These are phyloP conservation scores for Geosiphon pyriformis DNA, from an alignment of 192 early-diverging fungal species.

Conservation along the genomic window DNA sequence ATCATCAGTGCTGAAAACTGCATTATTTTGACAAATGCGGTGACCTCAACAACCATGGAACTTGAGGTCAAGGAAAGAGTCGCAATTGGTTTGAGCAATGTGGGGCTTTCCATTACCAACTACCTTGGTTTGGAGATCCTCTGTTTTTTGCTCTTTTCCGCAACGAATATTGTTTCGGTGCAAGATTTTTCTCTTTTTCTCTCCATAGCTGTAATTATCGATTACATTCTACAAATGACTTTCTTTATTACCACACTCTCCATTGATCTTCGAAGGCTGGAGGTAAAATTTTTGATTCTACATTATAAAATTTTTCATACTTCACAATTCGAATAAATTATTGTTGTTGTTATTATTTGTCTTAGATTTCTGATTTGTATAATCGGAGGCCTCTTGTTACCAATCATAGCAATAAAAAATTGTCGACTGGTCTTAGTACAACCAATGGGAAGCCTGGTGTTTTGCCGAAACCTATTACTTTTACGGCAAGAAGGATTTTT, in stretches of 20 bases:
- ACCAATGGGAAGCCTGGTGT: not conserved
- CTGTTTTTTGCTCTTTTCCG: slow-evolving; percentile 51
- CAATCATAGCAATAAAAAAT: not conserved
- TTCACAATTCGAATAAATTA: not conserved
- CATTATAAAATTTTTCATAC: slow-evolving; percentile 5
- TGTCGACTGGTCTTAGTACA: no score
- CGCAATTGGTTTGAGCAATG: slow-evolving; percentile 52
- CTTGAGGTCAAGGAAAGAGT: slow-evolving; percentile 68
- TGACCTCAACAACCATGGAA: slow-evolving; percentile 63
- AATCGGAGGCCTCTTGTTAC: not conserved
- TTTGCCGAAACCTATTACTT: not conserved
- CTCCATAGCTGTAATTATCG: slow-evolving; percentile 60
- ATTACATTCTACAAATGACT: slow-evolving; percentile 75
- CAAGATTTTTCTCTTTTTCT: slow-evolving; percentile 75
- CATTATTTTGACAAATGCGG: slow-evolving; percentile 65
- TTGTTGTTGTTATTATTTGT: not conserved
- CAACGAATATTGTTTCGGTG: slow-evolving; percentile 52
- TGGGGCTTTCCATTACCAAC: slow-evolving; percentile 61
- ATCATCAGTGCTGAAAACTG: slow-evolving; percentile 72
- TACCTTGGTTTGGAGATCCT: slow-evolving; percentile 51
- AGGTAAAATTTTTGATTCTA: slow-evolving; percentile 39
- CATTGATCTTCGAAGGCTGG: slow-evolving; percentile 74
- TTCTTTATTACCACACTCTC: slow-evolving; percentile 77
- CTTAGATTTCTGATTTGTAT: slow-evolving; percentile 19
- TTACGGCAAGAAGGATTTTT: not conserved